phyloP scores from a whole-genome alignment of 148 eudicot species.

The Rhododendron henanense region DNA sequence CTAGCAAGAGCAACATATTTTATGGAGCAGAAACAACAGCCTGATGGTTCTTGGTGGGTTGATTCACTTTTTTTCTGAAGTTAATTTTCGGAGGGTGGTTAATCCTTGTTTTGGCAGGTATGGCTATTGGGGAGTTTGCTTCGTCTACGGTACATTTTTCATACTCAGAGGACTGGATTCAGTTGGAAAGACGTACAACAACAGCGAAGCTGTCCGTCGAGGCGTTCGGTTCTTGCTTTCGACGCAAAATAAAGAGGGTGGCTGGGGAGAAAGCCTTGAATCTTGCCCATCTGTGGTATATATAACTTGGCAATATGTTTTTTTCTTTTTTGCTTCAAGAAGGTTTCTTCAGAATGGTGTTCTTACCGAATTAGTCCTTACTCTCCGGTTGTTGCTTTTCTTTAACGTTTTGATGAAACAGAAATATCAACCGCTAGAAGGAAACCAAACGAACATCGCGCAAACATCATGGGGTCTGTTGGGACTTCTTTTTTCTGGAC shows the following conservation, averaged over 20 bases:
- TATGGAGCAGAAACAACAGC: slow-evolving; percentile 32
- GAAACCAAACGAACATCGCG: no score
- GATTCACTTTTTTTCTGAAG: not conserved
- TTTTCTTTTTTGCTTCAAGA: no score
- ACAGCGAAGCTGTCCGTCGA: slow-evolving; percentile 31
- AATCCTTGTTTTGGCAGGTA: slow-evolving; percentile 25
- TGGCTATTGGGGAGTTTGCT: slow-evolving; percentile 53
- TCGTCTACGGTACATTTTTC: slow-evolving; percentile 40
- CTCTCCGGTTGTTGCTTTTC: not conserved
- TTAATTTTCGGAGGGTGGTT: not conserved
- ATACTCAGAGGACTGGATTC: slow-evolving; percentile 36
- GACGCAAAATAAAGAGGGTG: slow-evolving; percentile 42
- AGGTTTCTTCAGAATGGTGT: no score
- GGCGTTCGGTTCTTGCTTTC: slow-evolving; percentile 31
- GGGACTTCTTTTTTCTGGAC: no score
- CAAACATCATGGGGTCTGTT: no score
- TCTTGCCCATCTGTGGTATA: slow-evolving; percentile 39
- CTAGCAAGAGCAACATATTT: slow-evolving; percentile 28
- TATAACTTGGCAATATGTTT: no score
- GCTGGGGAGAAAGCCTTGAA: slow-evolving; percentile 47
- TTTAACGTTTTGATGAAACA: slow-evolving; percentile 5
- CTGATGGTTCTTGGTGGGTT: slow-evolving; percentile 48
- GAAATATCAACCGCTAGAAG: slow-evolving; percentile 24
- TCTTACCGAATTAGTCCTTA: not conserved
- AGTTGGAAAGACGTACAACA: slow-evolving; percentile 31